Conservation (phyloP, 257 asterid species). For the Nicotiana benthamiana region DNA sequence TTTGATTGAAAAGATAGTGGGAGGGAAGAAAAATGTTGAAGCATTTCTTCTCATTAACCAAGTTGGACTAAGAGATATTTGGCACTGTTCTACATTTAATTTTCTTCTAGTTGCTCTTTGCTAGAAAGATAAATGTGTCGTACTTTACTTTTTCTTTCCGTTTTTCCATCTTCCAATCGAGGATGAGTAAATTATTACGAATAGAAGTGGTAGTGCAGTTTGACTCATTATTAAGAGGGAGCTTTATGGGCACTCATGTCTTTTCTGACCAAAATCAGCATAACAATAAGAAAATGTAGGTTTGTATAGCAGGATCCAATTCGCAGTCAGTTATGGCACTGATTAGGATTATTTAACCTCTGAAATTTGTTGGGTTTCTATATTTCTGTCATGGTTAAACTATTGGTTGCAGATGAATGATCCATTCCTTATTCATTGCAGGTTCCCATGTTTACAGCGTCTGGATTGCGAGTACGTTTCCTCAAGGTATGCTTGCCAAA, state of each 20-base stretch:
- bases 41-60: not conserved
- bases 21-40: not conserved
- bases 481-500: conserved; percentile 54
- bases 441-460: conserved; percentile 99
- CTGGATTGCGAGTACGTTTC: conserved; percentile 97
- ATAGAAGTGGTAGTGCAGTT: not conserved
- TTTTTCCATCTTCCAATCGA: not conserved
- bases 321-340: not conserved
- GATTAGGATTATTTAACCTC: not conserved
- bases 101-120: not conserved
- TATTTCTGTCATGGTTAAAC: not conserved
- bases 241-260: not conserved
- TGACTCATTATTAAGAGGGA: not conserved
- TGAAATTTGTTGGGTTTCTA: not conserved
- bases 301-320: not conserved
- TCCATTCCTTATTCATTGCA: conserved; percentile 24
- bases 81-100: not conserved
- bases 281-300: not conserved
- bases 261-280: not conserved
- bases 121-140: not conserved
- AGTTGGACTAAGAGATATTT: not conserved
- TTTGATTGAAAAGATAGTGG: not conserved
- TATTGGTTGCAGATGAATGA: not conserved
- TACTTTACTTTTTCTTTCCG: not conserved
- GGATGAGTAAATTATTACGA: not conserved